Base-by-base conservation (phyloP, 805 yeast species). In the Isabelozyma heimii region DNA sequence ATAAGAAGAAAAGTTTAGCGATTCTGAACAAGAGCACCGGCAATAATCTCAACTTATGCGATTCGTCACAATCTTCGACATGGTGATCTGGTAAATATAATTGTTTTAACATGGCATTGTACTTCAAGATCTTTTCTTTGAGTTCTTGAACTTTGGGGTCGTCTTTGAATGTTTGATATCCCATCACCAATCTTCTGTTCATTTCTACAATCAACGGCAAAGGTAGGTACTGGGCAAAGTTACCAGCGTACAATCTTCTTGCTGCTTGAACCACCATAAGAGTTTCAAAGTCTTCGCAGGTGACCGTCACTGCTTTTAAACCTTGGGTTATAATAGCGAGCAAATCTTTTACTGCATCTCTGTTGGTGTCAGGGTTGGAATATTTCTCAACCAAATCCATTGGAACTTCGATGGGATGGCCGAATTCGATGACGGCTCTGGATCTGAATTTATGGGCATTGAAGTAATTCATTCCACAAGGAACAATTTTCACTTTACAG, bases 391-490 rank as follows among this genome's bases (percentile, higher is more conserved):
- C 88, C 47, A 89, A 71, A 17, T 69, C 76, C 28, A 55, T 53
- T 10, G 72, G 57, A 37, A 94, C 83, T 45, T 81, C 85, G 48
- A 91, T 81, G 6, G 97, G 97, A 48, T 83, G 78, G 13, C 99
- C 99, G 69, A 91, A 92, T 68, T 92, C 99, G 43, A 94, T 80
- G 14, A 92, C 97, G 2, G 97, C 97, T 58, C 99, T 80, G 6
- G 97, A 89, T 66, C 99, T 80, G 71, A 94, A 92, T 65, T 89
- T 91, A 70, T 92, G 96, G 5, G 97, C 92, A 62, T 89, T 96
- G 79, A 92, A 92, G 69, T 92, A 92, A 69, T 92, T 92, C 92
- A 94, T 86, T 40, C 99, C 99, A 63, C 97, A 91, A 4, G 98
- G 98, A 12, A 94, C 96, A 56, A 92, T 89, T 58, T 85, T 84